These are phyloP conservation scores for Candida oleophila DNA, from an alignment of 805 yeast genomes.

Conservation along the genomic window DNA sequence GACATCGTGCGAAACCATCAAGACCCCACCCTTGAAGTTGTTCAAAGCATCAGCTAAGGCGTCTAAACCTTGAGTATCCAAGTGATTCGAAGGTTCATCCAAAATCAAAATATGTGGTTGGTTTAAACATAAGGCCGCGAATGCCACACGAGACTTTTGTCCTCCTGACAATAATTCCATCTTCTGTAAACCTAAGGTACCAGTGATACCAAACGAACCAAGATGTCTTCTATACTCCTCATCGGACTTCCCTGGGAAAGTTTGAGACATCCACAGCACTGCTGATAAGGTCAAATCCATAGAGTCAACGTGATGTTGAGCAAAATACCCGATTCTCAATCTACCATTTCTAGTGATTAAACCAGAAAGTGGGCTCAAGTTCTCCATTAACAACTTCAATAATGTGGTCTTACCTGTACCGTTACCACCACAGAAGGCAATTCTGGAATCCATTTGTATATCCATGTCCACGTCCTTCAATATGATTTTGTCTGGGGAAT, in stretches of 20 bases:
- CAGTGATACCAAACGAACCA: slow-evolving; percentile 97
- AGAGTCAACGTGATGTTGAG: slow-evolving; percentile 98
- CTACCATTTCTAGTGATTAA: slow-evolving; percentile 77
- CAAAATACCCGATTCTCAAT: slow-evolving; percentile 92
- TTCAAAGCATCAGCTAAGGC: slow-evolving; percentile 89
- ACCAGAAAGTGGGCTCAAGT: slow-evolving; percentile 72
- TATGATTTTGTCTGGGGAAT: slow-evolving; percentile 61
- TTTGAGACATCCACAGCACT: slow-evolving; percentile 88
- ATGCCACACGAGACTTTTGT: slow-evolving; percentile 97
- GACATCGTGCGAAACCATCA: slow-evolving; percentile 98
- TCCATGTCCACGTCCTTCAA: slow-evolving; percentile 80
- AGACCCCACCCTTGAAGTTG: slow-evolving; percentile 89
- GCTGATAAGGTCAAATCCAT: slow-evolving; percentile 87
- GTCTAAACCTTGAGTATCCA: slow-evolving; percentile 97
- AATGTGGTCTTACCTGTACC: slow-evolving; percentile 99
- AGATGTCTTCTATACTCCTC: slow-evolving; percentile 96
- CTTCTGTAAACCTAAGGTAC: slow-evolving; percentile 87
- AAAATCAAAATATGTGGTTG: slow-evolving; percentile 89
- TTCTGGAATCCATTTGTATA: slow-evolving; percentile 90
- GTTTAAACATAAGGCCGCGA: slow-evolving; percentile 87
- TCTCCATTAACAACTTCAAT: slow-evolving; percentile 81
- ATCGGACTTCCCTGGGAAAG: slow-evolving; percentile 90
- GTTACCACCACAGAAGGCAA: slow-evolving; percentile 97
- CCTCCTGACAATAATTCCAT: slow-evolving; percentile 93
- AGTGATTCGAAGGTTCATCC: slow-evolving; percentile 98